phyloP scores from a whole-genome alignment of 169 alveolate genomes.

The Plasmodium yoelii region DNA sequence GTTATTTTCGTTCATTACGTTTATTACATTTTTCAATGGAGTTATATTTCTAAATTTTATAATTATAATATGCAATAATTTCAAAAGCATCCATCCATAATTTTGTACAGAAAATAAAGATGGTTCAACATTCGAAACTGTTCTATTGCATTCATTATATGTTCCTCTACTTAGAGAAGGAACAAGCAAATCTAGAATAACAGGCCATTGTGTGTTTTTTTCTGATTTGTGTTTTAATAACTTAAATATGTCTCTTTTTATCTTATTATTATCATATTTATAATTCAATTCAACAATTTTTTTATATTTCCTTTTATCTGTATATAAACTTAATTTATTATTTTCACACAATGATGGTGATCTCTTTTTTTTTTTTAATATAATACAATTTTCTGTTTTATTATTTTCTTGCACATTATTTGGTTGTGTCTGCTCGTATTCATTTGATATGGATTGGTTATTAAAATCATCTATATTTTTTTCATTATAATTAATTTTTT shows the following conservation, averaged over 20 bases:
- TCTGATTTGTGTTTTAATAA: conserved; percentile 49
- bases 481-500: conserved; percentile 48
- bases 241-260: conserved; percentile 59
- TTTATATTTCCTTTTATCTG: conserved; percentile 36
- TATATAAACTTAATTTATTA: not conserved
- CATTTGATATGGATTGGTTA: not conserved
- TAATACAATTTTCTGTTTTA: conserved; percentile 6
- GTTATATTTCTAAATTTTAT: conserved; percentile 69
- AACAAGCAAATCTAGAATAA: conserved; percentile 76
- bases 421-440: not conserved
- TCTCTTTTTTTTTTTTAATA: conserved; percentile 28
- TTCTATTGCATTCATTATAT: conserved; percentile 36
- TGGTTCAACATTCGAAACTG: conserved; percentile 48
- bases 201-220: conserved; percentile 79
- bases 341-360: conserved; percentile 12
- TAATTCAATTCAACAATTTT: conserved; percentile 14
- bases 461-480: conserved; percentile 3
- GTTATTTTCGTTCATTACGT: conserved; percentile 33
- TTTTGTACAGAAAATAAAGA: conserved; percentile 78
- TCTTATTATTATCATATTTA: conserved; percentile 35
- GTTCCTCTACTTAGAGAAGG: conserved; percentile 75
- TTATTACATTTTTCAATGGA: conserved; percentile 38
- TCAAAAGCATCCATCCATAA: conserved; percentile 80
- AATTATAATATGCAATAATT: conserved; percentile 76
- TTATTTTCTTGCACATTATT: not conserved